Evolutionary conservation across 2,329 filamentous ascomycete genomes (phyloP).

Genomic region (Ciborinia camelliae): DNA sequence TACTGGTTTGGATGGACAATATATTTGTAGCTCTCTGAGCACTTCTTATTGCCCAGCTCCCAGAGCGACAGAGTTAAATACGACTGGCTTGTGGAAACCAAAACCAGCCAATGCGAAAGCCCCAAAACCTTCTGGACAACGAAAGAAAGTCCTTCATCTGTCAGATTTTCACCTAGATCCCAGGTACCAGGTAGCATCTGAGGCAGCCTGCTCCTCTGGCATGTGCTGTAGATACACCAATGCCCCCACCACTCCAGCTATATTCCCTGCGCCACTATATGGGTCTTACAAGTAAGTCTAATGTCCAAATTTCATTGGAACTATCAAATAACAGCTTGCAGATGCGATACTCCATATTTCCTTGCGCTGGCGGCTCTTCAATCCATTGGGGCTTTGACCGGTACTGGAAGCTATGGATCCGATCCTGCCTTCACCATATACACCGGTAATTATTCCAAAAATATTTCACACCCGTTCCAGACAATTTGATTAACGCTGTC

Average conservation of each 20-base stretch:
- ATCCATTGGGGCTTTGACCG: conserved; percentile 53
- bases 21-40: conserved; percentile 52
- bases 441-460: conserved; percentile 37
- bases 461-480: not conserved
- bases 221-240: conserved; percentile 51
- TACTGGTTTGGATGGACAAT: conserved; percentile 51
- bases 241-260: conserved; percentile 37
- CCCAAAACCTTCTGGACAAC: conserved; percentile 49
- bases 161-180: conserved; percentile 56
- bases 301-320: not conserved
- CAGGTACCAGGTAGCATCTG: conserved; percentile 50
- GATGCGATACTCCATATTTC: conserved; percentile 57
- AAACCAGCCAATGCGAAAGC: conserved; percentile 46
- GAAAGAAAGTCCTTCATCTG: conserved; percentile 54
- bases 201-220: conserved; percentile 50
- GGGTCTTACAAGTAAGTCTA: conserved; percentile 46
- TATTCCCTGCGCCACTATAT: conserved; percentile 50
- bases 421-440: conserved; percentile 52
- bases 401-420: conserved; percentile 46
- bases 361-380: conserved; percentile 54
- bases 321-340: conserved; percentile 17
- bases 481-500: not conserved
- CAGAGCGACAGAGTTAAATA: conserved; percentile 44
- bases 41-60: conserved; percentile 48
- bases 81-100: conserved; percentile 49